Percentiles rank a stretch among this genome's conserved stretches.
Conservation (phyloP, 106 monocot species). For the Phalaenopsis equestris region DNA sequence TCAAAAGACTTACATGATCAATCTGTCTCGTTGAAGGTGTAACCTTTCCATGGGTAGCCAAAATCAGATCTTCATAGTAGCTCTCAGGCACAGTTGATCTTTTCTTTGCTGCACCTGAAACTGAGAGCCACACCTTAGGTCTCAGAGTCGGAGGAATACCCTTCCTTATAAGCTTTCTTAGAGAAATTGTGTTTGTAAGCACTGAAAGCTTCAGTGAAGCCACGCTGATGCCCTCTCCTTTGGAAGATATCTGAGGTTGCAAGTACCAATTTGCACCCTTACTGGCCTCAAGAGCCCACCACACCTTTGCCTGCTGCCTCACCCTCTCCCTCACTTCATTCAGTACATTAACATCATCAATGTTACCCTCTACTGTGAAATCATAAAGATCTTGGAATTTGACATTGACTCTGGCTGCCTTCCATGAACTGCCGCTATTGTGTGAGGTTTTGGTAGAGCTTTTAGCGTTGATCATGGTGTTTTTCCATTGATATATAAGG, state of each 20-base stretch:
- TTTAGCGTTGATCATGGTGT: slow-evolving; percentile 11
- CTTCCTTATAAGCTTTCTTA: slow-evolving; percentile 80
- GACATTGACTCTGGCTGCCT: slow-evolving; percentile 32
- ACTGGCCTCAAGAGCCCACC: slow-evolving; percentile 85
- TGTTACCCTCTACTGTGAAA: slow-evolving; percentile 75
- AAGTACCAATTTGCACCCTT: slow-evolving; percentile 92
- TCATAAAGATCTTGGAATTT: slow-evolving; percentile 96
- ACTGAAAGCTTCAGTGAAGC: slow-evolving; percentile 55
- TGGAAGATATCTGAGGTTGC: slow-evolving; percentile 57
- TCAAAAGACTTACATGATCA: slow-evolving; percentile 68
- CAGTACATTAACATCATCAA: slow-evolving; percentile 94
- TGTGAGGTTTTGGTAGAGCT: slow-evolving; percentile 15
- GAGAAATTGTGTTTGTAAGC: slow-evolving; percentile 48
- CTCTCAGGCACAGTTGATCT: slow-evolving; percentile 90
- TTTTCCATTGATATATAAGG: slow-evolving; percentile 25
- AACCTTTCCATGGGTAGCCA: slow-evolving; percentile 66
- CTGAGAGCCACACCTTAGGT: slow-evolving; percentile 84
- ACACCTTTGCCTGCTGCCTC: slow-evolving; percentile 67
- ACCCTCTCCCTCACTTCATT: slow-evolving; percentile 96
- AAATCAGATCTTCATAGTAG: slow-evolving; percentile 82
- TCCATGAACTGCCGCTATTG: slow-evolving; percentile 15
- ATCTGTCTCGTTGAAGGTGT: slow-evolving; percentile 89
- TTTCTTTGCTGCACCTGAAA: slow-evolving; percentile 85
- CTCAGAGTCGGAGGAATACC: slow-evolving; percentile 68
- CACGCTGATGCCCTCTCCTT: slow-evolving; percentile 51